phyloP scores from a whole-genome alignment of 805 yeast species.

The Scheffersomyces ergatensis region DNA sequence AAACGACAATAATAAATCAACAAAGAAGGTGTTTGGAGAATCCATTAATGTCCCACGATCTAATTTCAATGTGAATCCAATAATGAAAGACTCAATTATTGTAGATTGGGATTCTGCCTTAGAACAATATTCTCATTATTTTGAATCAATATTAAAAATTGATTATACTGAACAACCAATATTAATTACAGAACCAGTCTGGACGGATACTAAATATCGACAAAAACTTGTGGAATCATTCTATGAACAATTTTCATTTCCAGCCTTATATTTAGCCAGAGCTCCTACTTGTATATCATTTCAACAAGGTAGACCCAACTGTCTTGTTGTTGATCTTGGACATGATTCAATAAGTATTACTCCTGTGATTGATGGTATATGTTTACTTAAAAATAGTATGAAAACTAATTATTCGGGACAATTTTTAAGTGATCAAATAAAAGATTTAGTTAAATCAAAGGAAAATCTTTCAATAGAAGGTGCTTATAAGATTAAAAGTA shows the following conservation, averaged over 20 bases:
- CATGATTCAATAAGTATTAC: constrained; percentile 75
- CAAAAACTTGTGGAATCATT: constrained; percentile 67
- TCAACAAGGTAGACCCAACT: constrained; percentile 84
- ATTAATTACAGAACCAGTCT: constrained; percentile 80
- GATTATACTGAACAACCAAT: constrained; percentile 70
- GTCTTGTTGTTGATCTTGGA: constrained; percentile 83
- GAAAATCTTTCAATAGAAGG: constrained; percentile 27
- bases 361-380: constrained; percentile 81
- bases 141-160: constrained; percentile 49
- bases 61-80: constrained; percentile 50
- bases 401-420: constrained; percentile 75
- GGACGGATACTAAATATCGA: constrained; percentile 72
- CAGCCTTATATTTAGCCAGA: constrained; percentile 79
- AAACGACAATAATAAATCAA: neutral
- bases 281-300: constrained; percentile 87
- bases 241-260: constrained; percentile 66
- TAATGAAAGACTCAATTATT: constrained; percentile 60
- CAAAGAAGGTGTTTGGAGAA: constrained; percentile 35
- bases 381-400: constrained; percentile 64
- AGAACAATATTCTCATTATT: constrained; percentile 67
- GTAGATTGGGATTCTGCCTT: constrained; percentile 84
- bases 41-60: constrained; percentile 51
- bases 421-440: constrained; percentile 55
- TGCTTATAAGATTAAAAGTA: constrained; percentile 50
- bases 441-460: constrained; percentile 34